A percentile compares a stretch with the other conserved stretches of the same genome.
Conservation (phyloP, 2,329 filamentous ascomycete genomes). For the Pseudogymnoascus sp. region DNA sequence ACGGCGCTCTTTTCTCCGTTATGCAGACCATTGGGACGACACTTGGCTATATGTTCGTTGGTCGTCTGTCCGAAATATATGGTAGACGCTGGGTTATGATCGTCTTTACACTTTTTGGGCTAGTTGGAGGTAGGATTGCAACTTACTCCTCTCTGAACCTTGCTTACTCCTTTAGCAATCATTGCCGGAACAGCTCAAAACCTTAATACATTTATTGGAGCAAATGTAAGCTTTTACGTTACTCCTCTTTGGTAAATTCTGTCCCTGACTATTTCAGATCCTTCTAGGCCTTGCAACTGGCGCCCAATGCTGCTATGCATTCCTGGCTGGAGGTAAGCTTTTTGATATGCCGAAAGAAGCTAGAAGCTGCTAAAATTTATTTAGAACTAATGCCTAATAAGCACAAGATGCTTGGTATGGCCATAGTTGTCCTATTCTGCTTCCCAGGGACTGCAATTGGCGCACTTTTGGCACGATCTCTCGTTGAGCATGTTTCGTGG, state of each 20-base stretch:
- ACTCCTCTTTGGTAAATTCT: neutral
- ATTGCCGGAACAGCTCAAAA: conserved; percentile 26
- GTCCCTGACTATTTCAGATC: neutral
- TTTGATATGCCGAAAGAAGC: neutral
- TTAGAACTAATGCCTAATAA: conserved; percentile 36
- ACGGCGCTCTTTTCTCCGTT: neutral
- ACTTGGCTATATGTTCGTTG: conserved; percentile 35
- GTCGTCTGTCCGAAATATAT: conserved; percentile 37
- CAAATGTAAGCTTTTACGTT: conserved; percentile 12
- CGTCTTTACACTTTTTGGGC: conserved; percentile 1
- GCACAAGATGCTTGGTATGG: conserved; percentile 28
- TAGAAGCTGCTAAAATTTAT: neutral
- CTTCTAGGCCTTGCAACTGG: conserved; percentile 26
- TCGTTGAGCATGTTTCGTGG: conserved; percentile 27
- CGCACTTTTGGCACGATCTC: conserved; percentile 23
- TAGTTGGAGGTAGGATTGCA: neutral
- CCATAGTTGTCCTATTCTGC: conserved; percentile 15
- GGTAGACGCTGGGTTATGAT: conserved; percentile 37
- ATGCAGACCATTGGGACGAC: conserved; percentile 30
- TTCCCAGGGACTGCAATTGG: conserved; percentile 16
- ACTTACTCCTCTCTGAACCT: neutral
- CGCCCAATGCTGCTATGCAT: conserved; percentile 25
- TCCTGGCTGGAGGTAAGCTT: conserved; percentile 24
- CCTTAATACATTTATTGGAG: conserved; percentile 28
- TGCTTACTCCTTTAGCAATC: conserved; percentile 16